phyloP scores from a whole-genome alignment of 768 basidiomycete species.

The Tephrocybe sp. region DNA sequence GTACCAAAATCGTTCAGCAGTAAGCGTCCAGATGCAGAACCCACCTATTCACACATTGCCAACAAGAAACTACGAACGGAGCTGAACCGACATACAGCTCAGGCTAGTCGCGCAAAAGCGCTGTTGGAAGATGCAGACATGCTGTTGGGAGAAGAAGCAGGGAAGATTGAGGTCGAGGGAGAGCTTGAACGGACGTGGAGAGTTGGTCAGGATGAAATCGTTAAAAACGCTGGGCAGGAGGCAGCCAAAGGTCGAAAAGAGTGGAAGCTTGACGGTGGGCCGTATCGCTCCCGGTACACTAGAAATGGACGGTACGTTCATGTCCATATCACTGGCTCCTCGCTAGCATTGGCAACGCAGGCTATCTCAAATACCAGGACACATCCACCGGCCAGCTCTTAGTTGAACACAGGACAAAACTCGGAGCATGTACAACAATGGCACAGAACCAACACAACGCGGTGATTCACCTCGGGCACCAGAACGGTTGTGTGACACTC shows the following conservation, averaged over 20 bases:
- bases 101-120: conserved; percentile 58
- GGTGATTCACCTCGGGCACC: conserved; percentile 91
- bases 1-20: conserved; percentile 68
- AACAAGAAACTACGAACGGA: conserved; percentile 77
- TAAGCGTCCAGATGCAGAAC: conserved; percentile 44
- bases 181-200: conserved; percentile 90
- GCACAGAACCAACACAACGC: conserved; percentile 91
- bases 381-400: conserved; percentile 89
- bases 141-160: conserved; percentile 66
- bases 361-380: conserved; percentile 95
- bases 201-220: conserved; percentile 77
- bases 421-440: conserved; percentile 83
- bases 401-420: conserved; percentile 84
- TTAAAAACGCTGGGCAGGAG: conserved; percentile 62
- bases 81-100: conserved; percentile 58
- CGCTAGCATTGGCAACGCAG: conserved; percentile 80
- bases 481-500: conserved; percentile 92
- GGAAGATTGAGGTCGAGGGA: conserved; percentile 71
- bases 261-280: conserved; percentile 81
- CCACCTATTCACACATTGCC: conserved; percentile 58
- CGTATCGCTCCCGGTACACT: conserved; percentile 82
- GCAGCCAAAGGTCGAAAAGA: conserved; percentile 75
- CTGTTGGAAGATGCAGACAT: conserved; percentile 71
- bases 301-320: conserved; percentile 79
- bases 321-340: conserved; percentile 86